These are phyloP conservation scores for Globisporangium nagaii DNA, from an alignment of 352 stramenopile genomes.

Conservation along the genomic window DNA sequence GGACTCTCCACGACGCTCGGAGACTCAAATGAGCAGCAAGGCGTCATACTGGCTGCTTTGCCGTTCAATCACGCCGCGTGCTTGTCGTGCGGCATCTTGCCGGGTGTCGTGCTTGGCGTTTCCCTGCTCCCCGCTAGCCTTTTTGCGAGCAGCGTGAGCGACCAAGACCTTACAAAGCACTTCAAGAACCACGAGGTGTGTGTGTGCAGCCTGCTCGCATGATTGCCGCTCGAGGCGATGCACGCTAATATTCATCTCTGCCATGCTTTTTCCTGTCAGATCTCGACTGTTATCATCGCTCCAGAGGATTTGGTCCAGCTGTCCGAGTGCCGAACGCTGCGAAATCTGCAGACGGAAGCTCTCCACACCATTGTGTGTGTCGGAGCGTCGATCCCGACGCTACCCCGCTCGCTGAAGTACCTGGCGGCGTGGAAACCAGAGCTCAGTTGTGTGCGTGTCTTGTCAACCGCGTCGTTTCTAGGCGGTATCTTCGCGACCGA, in stretches of 20 bases:
- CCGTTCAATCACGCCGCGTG: constrained; percentile 7
- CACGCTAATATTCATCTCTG: background rate
- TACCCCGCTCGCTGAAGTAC: constrained; percentile 4
- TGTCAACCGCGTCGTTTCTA: background rate
- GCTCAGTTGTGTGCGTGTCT: background rate
- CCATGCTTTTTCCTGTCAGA: background rate
- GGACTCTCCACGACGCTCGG: background rate
- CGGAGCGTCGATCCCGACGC: background rate
- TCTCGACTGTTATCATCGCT: constrained; percentile 1
- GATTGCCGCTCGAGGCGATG: too few species aligned
- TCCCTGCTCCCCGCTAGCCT: constrained; percentile 8
- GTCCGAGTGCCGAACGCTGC: constrained; percentile 9
- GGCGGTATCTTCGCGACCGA: constrained; percentile 5
- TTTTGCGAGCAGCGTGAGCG: background rate
- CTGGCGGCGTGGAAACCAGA: constrained; percentile 8
- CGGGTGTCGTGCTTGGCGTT: constrained; percentile 4
- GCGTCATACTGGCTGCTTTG: constrained; percentile 8
- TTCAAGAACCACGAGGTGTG: constrained; percentile 10
- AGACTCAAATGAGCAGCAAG: background rate
- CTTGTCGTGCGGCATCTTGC: background rate
- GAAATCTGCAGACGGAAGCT: background rate
- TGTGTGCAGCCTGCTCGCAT: background rate
- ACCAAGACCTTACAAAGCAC: background rate
- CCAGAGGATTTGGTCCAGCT: background rate
- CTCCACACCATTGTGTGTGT: constrained; percentile 6